Percentiles rank a stretch among this genome's conserved stretches.
These are phyloP conservation scores for Daldinia vernicosa DNA, from an alignment of 495 filamentous ascomycete species.

Conservation along the genomic window DNA sequence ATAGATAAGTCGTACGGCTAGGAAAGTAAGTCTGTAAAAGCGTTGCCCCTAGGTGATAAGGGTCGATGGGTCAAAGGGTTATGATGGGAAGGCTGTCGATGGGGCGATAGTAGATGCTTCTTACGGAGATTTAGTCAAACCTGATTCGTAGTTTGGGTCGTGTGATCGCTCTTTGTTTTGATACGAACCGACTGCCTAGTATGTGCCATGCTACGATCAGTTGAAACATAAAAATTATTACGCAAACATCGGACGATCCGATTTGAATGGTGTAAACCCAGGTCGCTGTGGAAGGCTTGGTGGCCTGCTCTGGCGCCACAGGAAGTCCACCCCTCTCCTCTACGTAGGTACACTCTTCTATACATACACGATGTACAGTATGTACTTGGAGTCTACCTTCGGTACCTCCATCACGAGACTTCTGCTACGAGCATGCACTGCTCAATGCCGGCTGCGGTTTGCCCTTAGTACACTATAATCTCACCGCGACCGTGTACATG, in stretches of 20 bases:
- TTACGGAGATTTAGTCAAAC: not conserved
- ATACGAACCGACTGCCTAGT: not conserved
- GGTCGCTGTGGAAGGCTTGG: not conserved
- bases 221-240: not conserved
- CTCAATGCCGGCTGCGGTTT: not conserved
- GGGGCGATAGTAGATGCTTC: not conserved
- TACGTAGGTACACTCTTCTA: not conserved
- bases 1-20: not conserved
- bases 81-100: not conserved
- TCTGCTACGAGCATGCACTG: not conserved
- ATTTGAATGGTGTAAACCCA: not conserved
- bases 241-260: conserved; percentile 5
- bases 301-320: conserved; percentile 6
- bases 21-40: not conserved
- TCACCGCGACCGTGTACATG: conserved; percentile 27
- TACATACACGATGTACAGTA: not conserved
- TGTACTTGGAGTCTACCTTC: not conserved
- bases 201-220: not conserved
- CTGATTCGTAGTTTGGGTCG: not conserved
- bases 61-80: not conserved
- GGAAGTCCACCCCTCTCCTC: not conserved
- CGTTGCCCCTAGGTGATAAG: not conserved
- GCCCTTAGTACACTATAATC: not conserved
- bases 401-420: conserved; percentile 4
- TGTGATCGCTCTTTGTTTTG: not conserved